Base-by-base conservation (phyloP, 331 rosid species). In the Quercus tomentella region DNA sequence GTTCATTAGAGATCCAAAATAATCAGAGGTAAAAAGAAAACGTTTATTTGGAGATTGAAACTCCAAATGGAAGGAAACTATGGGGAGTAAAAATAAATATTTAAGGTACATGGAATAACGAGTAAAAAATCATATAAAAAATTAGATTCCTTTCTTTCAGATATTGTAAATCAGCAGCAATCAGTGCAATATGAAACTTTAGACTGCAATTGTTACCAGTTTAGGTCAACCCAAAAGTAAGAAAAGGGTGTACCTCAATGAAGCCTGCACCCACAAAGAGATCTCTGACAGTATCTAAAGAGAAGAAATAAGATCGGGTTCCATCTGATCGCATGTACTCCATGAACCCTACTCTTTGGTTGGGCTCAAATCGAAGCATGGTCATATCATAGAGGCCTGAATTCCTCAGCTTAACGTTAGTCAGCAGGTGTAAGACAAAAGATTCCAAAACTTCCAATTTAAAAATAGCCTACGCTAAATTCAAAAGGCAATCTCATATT, bases 371-470 rank as follows among this genome's bases (percentile, higher is more conserved):
- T 66, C 98, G 93, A 87, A 91, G 97, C 99, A 95, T 95, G 12
- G 94, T 89, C 99, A 93, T 95, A 87, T 95, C 99, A 79, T 93
- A 95, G 73, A 95, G 96, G 83, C 98, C 99, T 95, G 91, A 57
- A 67, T 79, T 82, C 65, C 81, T 18, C 56, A 67, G 51, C 61
- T 56, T 68, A 79, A 58, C 78, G 74, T 82, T 72, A 26, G 72
- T 77, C 77, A 79, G 65, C 30, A 70, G 70, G 68, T 84, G 73
- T 55, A 69, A 51, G 75, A 56, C 43, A 81, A 58, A 71, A 17
- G 82, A 82, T 16, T 35, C 28, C 62, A 54, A 23, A 62, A 7
- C 66, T 58, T 67, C 52, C 7, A 58, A 65, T 25, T 74, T 45
- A 71, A 15, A 51, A 2, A 63, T 45, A 49, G 43, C 35, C 43